Percentiles rank a stretch among this genome's conserved stretches.
phyloP scores from a whole-genome alignment of 1,284 basidiomycete species.

The Cerioporus squamosus region DNA sequence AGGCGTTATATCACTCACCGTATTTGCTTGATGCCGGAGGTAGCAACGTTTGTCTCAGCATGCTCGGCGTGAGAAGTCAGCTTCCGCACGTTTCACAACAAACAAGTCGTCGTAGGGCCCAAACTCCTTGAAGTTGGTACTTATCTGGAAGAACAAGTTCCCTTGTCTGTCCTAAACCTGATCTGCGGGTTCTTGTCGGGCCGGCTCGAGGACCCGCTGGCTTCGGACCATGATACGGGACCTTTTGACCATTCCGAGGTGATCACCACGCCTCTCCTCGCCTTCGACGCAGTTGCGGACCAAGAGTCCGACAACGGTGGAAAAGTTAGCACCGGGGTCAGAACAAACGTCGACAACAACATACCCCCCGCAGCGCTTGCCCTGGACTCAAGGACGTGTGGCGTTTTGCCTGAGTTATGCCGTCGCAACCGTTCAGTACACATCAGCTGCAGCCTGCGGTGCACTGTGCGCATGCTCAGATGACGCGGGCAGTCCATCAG shows the following conservation, averaged over 20 bases:
- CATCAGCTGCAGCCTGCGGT: not conserved
- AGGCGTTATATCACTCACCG: too few relatives aligned
- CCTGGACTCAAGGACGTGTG: not conserved
- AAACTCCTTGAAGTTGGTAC: not conserved
- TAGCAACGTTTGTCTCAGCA: not conserved
- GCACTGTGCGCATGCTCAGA: slow-evolving; percentile 1
- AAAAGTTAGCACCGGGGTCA: not conserved
- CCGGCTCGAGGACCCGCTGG: slow-evolving; percentile 19
- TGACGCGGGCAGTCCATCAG: slow-evolving; percentile 4
- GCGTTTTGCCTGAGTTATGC: slow-evolving; percentile 1
- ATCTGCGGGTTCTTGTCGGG: slow-evolving; percentile 1
- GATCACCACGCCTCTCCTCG: slow-evolving; percentile 10
- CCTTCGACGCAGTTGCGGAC: not conserved
- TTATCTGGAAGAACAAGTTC: not conserved
- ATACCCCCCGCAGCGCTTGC: not conserved
- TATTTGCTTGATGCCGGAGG: too few relatives aligned
- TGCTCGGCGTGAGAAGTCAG: too few relatives aligned
- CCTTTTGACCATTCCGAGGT: not conserved
- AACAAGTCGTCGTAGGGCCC: too few relatives aligned
- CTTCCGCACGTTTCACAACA: too few relatives aligned
- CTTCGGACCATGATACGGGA: slow-evolving; percentile 6
- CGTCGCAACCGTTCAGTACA: not conserved
- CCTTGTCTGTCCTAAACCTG: not conserved
- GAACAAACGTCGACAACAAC: not conserved
- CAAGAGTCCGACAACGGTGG: not conserved